Evolutionary conservation across 495 filamentous ascomycete species (phyloP), one percentile per base, ranked within the genome.

Genomic region (Aspergillus biplanus): DNA sequence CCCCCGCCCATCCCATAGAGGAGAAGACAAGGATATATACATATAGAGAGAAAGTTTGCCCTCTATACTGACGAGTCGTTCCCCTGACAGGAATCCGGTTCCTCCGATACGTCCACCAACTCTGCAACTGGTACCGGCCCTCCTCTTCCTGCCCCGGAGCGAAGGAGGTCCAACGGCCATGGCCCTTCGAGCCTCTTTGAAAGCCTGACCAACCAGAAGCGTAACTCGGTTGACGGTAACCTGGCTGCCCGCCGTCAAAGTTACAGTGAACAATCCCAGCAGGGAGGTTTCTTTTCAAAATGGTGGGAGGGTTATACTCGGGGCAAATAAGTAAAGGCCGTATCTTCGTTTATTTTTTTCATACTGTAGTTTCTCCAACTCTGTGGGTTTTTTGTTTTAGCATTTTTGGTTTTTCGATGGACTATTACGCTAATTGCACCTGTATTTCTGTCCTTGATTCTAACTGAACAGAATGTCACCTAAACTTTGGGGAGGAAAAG

Each of bases 271-370:
- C 82, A 85, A 73, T 21, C 58, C 18, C 72, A 73, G 9, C 63
- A 69, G 33, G 73, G 79, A 0, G 83, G 82, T 0, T 70, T 80
- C 49, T 76, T 86, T 52, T 78, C 80, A 3, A 80, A 78, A 65
- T 74, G 79, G 80, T 87, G 85, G 85, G 71, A 85, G 60, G 83
- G 75, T 59, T 86, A 82, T 72, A 80, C 73, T 21, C 63, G 69
- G 32, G 75, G 76, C 12, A 27, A 39, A 52, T 56, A 56, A 37
- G 15, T 35, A 11, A 18, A 16, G 35, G 35, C 44, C 7, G 21
- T 44, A 5, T 42, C 9, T 47, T 58, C 15, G 47, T 7, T 58
- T 18, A 13, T 52, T 52, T 35, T 49, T 44, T 32, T 42, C 15
- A 32, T 39, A 56, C 7, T 48, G 16, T 5, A 12, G 6, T 8